phyloP scores from a whole-genome alignment of 2,329 filamentous ascomycete genomes.

The Sporothrix schenckii region DNA sequence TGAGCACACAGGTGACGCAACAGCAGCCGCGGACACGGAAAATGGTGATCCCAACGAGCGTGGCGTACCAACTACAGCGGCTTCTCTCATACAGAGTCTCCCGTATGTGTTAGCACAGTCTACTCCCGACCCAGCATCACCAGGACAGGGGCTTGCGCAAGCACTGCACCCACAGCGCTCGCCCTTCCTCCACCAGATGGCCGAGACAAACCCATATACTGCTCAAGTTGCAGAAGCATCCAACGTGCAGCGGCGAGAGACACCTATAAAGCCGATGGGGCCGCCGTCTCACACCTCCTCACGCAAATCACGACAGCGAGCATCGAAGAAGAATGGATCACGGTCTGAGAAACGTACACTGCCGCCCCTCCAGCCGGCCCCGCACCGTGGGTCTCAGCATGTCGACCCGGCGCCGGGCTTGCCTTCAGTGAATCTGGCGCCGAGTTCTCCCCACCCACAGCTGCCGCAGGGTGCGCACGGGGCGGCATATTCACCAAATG shows the following conservation, averaged over 20 bases:
- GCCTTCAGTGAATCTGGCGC: not conserved
- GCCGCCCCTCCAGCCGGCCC: slow-evolving; percentile 2
- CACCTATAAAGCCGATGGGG: not conserved
- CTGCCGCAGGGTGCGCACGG: not conserved
- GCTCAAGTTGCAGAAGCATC: not conserved
- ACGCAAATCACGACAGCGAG: not conserved
- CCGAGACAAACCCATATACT: not conserved
- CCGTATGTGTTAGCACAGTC: not conserved
- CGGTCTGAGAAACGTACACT: not conserved
- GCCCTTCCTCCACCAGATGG: not conserved
- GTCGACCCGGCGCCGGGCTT: not conserved
- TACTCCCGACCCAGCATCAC: not conserved
- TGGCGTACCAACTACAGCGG: not conserved
- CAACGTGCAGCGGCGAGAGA: not conserved
- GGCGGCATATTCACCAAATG: not conserved
- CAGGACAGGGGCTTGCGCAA: not conserved
- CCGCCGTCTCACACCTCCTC: not conserved
- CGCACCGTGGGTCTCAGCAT: not conserved
- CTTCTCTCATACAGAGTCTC: not conserved
- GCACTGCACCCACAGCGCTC: not conserved
- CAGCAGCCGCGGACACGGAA: not conserved
- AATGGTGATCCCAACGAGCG: not conserved
- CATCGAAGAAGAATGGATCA: not conserved
- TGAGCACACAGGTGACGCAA: not conserved
- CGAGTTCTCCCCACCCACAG: not conserved